phyloP scores from a whole-genome alignment of 1,284 basidiomycete genomes.

The Ustilago lituana region DNA sequence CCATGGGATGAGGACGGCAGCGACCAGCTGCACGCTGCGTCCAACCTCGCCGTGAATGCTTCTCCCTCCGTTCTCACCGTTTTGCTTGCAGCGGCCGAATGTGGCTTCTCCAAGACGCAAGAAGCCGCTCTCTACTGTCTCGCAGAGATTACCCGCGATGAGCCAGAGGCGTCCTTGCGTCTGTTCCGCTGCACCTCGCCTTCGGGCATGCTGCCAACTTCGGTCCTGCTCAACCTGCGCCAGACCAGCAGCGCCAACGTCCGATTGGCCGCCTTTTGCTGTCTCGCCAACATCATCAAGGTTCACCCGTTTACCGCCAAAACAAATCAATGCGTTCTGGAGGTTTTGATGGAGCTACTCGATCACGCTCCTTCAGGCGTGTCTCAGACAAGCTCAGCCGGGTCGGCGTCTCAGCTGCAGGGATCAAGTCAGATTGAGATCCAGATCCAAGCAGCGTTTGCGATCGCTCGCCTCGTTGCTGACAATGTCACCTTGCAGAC shows the following conservation, averaged over 20 bases:
- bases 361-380: constrained; percentile 29
- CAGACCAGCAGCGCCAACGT: constrained; percentile 43
- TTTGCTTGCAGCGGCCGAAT: constrained; percentile 52
- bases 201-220: constrained; percentile 50
- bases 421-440: constrained; percentile 38
- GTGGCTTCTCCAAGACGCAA: constrained; percentile 52
- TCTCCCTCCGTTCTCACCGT: constrained; percentile 30
- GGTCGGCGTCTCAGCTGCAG: constrained; percentile 16
- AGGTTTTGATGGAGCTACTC: constrained; percentile 59
- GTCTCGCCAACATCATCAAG: constrained; percentile 59
- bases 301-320: constrained; percentile 52
- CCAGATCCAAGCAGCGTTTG: constrained; percentile 57
- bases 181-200: constrained; percentile 41
- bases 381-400: background rate
- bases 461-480: constrained; percentile 53
- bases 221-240: constrained; percentile 53
- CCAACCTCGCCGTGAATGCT: constrained; percentile 4
- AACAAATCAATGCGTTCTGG: constrained; percentile 56
- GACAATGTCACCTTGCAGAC: constrained; percentile 54
- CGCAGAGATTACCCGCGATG: constrained; percentile 49
- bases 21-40: constrained; percentile 9
- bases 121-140: constrained; percentile 59
- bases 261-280: constrained; percentile 59
- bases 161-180: constrained; percentile 25
- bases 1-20: constrained; percentile 37